Evolutionary conservation across 2,329 filamentous ascomycete genomes (phyloP), one percentile per base, ranked within the genome.

Genomic region (Sporothrix brasiliensis): DNA sequence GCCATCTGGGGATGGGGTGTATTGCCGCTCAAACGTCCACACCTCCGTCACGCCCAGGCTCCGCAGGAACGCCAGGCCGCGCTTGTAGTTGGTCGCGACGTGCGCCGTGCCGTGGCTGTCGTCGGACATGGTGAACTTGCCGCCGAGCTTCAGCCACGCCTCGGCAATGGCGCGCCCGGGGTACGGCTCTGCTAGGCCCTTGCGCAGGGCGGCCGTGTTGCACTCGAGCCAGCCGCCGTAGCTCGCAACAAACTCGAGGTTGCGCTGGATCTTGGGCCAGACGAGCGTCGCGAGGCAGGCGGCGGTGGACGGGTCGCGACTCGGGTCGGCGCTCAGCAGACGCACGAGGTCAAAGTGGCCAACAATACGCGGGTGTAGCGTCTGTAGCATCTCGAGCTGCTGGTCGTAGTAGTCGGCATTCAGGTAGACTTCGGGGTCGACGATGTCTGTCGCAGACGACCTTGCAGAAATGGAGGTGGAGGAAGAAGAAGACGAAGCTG

Each of bases 311-410:
- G 93, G 83, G 73, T 89, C 88, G 52, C 86, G 79, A 65, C 86
- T 86, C 0, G 91, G 90, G 24, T 91, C 84, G 70, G 88, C 86
- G 75, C 91, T 93, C 78, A 95, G 85, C 73, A 99, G 81, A 14
- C 94, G 85, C 69, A 98, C 91, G 24, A 99, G 87, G 80, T 99
- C 95, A 78, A 99, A 97, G 81, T 99, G 95, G 0, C 94, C 95
- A 4, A 99, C 90, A 14, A 99, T 85, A 9, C 87, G 87, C 44
- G 95, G 95, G 74, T 83, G 82, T 73, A 97, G 80, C 9, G 86
- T 83, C 69, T 81, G 79, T 61, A 99, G 83, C 94, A 99, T 97
- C 24, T 89, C 88, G 72, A 86, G 85, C 82, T 98, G 95, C 74
- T 89, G 83, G 79, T 98, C 94, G 78, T 97, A 98, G 81, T 97